Evolutionary conservation across 371 early-diverging fungal genomes (phyloP).

Genomic region (Basidiobolus meristosporus): DNA sequence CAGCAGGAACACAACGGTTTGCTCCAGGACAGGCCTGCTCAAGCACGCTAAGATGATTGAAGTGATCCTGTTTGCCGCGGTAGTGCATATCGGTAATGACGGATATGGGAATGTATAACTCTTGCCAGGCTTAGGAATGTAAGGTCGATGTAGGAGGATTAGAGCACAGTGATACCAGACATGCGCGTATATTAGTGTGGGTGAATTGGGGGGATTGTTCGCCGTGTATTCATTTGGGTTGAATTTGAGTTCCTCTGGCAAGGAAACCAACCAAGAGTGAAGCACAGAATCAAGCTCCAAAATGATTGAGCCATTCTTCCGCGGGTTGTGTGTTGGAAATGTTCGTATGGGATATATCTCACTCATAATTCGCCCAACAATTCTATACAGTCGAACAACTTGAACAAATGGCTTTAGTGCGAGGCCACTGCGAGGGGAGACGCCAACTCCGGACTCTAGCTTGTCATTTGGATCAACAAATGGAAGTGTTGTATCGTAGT

Average conservation of each 20-base stretch:
- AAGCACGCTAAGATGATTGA: too few species aligned
- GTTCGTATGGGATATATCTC: slow-evolving; percentile 2
- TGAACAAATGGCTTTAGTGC: too few species aligned
- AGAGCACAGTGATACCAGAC: slow-evolving; percentile 51
- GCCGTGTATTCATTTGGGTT: not conserved
- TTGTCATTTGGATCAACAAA: not conserved
- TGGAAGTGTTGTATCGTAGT: slow-evolving; percentile 14
- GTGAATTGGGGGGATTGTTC: not conserved
- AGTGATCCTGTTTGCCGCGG: too few species aligned
- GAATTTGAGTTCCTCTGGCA: slow-evolving; percentile 1
- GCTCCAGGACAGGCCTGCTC: too few species aligned
- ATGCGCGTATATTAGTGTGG: slow-evolving; percentile 1
- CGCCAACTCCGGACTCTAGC: not conserved
- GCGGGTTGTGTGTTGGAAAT: not conserved
- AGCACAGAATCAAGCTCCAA: slow-evolving; percentile 3
- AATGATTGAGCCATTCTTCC: not conserved
- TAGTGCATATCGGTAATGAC: too few species aligned
- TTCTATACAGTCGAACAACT: too few species aligned
- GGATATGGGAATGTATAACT: too few species aligned
- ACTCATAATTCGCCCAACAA: too few species aligned
- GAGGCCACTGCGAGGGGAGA: too few species aligned
- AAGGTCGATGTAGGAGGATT: slow-evolving; percentile 61
- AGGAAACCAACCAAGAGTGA: slow-evolving; percentile 1
- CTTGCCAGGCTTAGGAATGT: slow-evolving; percentile 5
- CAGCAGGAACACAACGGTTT: too few species aligned